Percentiles rank a stretch among this genome's conserved stretches.
phyloP scores from a whole-genome alignment of 306 rosid genomes.

The Begonia fuchsioides region DNA sequence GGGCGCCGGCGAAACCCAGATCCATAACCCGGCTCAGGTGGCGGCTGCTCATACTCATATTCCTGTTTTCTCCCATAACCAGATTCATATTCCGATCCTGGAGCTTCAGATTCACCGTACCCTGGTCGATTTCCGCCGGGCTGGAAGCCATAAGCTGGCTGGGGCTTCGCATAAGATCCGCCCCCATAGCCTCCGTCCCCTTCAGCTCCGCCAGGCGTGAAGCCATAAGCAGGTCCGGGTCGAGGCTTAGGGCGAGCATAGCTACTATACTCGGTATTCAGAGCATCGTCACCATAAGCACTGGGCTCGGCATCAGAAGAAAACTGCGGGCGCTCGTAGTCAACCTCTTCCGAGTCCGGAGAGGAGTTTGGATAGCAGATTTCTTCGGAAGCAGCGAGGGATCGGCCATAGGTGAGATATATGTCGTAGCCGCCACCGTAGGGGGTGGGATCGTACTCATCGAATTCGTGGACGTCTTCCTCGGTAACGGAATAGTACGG shows the following conservation, averaged over 20 bases:
- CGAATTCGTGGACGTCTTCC: slow-evolving; percentile 23
- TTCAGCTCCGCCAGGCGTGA: slow-evolving; percentile 4
- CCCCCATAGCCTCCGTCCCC: slow-evolving; percentile 12
- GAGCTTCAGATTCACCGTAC: slow-evolving; percentile 10
- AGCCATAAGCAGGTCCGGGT: slow-evolving; percentile 17
- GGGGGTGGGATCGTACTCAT: slow-evolving; percentile 39
- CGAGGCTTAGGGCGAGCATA: slow-evolving; percentile 45
- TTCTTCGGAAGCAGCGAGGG: slow-evolving; percentile 24
- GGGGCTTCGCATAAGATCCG: slow-evolving; percentile 16
- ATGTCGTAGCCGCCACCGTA: slow-evolving; percentile 32
- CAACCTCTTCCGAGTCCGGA: slow-evolving; percentile 24
- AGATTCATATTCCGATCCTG: slow-evolving; percentile 15
- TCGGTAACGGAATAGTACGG: slow-evolving; percentile 25
- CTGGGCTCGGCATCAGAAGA: slow-evolving; percentile 39
- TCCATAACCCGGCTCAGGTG: background rate
- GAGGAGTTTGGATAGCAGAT: slow-evolving; percentile 40
- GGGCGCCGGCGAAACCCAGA: slow-evolving; percentile 6
- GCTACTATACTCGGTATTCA: slow-evolving; percentile 52
- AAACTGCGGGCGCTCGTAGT: slow-evolving; percentile 69
- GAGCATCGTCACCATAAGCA: slow-evolving; percentile 59
- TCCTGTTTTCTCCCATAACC: slow-evolving; percentile 13
- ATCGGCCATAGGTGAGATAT: slow-evolving; percentile 27
- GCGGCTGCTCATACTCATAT: background rate
- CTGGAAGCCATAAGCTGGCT: slow-evolving; percentile 14
- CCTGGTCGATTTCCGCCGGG: slow-evolving; percentile 13